Evolutionary conservation across 2,329 filamentous ascomycete genomes (phyloP).

Genomic region (Aspergillus sp.): DNA sequence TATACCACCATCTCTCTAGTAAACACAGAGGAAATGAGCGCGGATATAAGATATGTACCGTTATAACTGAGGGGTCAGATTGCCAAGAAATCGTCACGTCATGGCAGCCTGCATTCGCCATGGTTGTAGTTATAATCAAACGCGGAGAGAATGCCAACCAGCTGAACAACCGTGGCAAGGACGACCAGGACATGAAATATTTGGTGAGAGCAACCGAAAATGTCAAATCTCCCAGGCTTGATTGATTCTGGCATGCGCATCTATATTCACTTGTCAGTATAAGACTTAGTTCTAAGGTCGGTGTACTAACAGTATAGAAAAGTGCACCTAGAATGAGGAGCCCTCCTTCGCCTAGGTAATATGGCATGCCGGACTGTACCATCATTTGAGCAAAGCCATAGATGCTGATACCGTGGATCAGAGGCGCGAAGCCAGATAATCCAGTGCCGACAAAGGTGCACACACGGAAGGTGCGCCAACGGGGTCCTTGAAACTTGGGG

Average conservation of each 20-base stretch:
- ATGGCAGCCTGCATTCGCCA: not conserved
- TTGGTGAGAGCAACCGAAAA: conserved; percentile 23
- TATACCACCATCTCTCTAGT: too few species aligned
- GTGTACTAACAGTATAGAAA: conserved; percentile 30
- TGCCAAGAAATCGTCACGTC: not conserved
- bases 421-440: conserved; percentile 9
- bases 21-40: too few species aligned
- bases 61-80: too few species aligned
- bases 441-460: conserved; percentile 13
- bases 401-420: conserved; percentile 26
- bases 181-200: conserved; percentile 30
- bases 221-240: conserved; percentile 26
- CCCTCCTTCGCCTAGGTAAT: conserved; percentile 19
- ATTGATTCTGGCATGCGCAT: conserved; percentile 22
- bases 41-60: too few species aligned
- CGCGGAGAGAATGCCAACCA: conserved; percentile 21
- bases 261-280: conserved; percentile 12
- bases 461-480: conserved; percentile 10
- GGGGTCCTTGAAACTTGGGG: conserved; percentile 10
- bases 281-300: conserved; percentile 11
- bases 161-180: conserved; percentile 22
- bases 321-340: conserved; percentile 29
- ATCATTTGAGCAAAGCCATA: conserved; percentile 33
- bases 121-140: conserved; percentile 17
- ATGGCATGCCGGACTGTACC: conserved; percentile 25